Percentiles rank a stretch among this genome's conserved stretches.
phyloP scores from a whole-genome alignment of 495 filamentous ascomycete species.

The Tuber microsphaerosporum region DNA sequence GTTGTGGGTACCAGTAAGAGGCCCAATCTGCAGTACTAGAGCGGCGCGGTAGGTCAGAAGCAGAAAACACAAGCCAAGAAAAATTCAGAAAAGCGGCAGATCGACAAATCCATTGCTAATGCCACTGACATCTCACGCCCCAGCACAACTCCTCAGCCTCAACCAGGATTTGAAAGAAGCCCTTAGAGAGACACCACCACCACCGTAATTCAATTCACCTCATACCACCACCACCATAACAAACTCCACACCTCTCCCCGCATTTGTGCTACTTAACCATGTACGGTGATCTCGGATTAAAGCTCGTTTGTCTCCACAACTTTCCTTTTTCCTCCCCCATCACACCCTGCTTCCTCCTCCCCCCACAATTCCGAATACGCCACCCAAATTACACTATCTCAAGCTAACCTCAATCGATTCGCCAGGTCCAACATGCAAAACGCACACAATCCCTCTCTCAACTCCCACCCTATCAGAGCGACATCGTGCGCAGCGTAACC shows the following conservation, averaged over 20 bases:
- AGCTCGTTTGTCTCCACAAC: slow-evolving; percentile 53
- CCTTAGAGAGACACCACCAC: neutral
- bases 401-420: slow-evolving; percentile 6
- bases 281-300: slow-evolving; percentile 89
- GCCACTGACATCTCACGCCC: neutral
- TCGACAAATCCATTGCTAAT: neutral
- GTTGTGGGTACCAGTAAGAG: neutral
- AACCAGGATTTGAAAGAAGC: neutral
- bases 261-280: slow-evolving; percentile 46
- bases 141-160: neutral
- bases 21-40: neutral
- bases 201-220: neutral
- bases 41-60: neutral
- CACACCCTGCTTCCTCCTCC: slow-evolving; percentile 13
- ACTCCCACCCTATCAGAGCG: slow-evolving; percentile 88
- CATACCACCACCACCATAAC: neutral
- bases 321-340: slow-evolving; percentile 2
- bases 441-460: slow-evolving; percentile 80
- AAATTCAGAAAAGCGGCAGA: neutral
- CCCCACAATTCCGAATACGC: neutral
- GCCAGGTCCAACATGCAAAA: slow-evolving; percentile 94
- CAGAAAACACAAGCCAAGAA: neutral
- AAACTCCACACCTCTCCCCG: slow-evolving; percentile 9
- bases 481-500: slow-evolving; percentile 77
- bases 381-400: slow-evolving; percentile 29